A percentile compares a stretch with the other conserved stretches of the same genome.
Evolutionary conservation across 2,329 filamentous ascomycete species (phyloP).

Genomic region (Myriangium duriaei): DNA sequence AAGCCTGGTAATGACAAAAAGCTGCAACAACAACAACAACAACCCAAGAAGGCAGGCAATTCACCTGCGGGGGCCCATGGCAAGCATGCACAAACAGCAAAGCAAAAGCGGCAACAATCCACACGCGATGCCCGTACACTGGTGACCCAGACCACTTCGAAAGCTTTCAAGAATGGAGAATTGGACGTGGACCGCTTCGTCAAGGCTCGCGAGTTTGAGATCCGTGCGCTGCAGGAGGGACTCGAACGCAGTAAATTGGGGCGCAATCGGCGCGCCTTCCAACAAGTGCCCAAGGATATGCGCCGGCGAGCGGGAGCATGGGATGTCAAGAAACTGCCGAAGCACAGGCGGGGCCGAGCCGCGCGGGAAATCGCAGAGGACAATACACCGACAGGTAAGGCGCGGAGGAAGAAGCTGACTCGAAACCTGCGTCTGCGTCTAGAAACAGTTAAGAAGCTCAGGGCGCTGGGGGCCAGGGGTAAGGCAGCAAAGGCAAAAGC

Average conservation of each 20-base stretch:
- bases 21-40: neutral
- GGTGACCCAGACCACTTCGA: conserved; percentile 32
- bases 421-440: conserved; percentile 48
- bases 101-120: neutral
- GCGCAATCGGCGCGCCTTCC: conserved; percentile 64
- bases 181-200: conserved; percentile 78
- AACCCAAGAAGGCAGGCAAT: neutral
- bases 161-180: conserved; percentile 57
- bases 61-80: neutral
- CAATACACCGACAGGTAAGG: conserved; percentile 72
- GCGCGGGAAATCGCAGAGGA: conserved; percentile 71
- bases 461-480: conserved; percentile 44
- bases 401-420: conserved; percentile 47
- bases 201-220: conserved; percentile 76
- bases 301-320: conserved; percentile 84
- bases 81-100: neutral
- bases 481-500: conserved; percentile 24
- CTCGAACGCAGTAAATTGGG: conserved; percentile 61
- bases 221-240: conserved; percentile 68
- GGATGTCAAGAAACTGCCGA: conserved; percentile 82
- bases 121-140: conserved; percentile 34
- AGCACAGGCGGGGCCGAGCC: conserved; percentile 58
- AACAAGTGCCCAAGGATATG: conserved; percentile 75
- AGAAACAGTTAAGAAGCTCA: conserved; percentile 62
- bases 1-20: neutral